Conservation (phyloP, 352 stramenopile species). For the Phytophthora pluvialis region DNA sequence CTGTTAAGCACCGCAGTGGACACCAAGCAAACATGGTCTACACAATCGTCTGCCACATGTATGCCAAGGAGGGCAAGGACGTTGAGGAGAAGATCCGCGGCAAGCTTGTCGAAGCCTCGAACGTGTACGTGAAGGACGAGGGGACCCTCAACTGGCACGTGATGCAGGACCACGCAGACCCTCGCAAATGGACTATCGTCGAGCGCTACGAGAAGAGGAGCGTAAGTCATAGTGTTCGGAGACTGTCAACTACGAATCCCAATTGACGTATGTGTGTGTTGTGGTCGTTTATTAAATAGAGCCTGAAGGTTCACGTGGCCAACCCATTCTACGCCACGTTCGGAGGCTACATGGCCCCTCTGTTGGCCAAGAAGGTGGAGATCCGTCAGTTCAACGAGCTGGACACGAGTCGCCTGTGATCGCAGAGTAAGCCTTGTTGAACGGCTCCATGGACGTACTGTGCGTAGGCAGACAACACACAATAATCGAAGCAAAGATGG, state of each 20-base stretch:
- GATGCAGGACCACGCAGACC: constrained; percentile 34
- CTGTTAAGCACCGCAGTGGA: not conserved
- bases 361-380: constrained; percentile 30
- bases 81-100: constrained; percentile 34
- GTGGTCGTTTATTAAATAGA: constrained; percentile 7
- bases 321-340: constrained; percentile 37
- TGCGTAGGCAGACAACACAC: no score
- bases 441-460: no score
- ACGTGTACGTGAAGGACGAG: constrained; percentile 31
- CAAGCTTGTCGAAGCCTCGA: constrained; percentile 35
- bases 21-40: constrained; percentile 43
- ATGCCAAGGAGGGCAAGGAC: constrained; percentile 36
- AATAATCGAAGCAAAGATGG: no score
- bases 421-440: no score
- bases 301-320: constrained; percentile 31
- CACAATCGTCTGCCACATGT: constrained; percentile 32
- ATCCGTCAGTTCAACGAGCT: constrained; percentile 34
- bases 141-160: constrained; percentile 31
- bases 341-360: constrained; percentile 24
- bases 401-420: constrained; percentile 26
- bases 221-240: constrained; percentile 13
- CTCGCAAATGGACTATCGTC: constrained; percentile 37
- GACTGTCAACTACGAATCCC: not conserved
- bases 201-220: constrained; percentile 31
- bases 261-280: constrained; percentile 1